Evolutionary conservation across 2,329 filamentous ascomycete species (phyloP), one percentile per base, ranked within the genome.

Genomic region (Calonectria hawksworthii): DNA sequence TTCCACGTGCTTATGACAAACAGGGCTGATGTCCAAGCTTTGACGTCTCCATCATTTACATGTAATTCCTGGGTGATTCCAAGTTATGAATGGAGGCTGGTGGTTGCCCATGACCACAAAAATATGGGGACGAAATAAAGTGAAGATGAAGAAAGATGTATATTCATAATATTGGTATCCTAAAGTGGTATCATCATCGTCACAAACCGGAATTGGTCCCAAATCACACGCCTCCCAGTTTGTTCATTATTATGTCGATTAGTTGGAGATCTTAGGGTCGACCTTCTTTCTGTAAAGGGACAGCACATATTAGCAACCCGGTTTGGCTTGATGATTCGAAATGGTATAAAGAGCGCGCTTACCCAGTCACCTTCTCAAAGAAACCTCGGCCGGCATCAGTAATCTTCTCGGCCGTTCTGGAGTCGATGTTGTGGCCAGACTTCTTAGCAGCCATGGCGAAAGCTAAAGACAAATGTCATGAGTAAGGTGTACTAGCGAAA

Each of bases 301-400:
- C 51, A 41, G 32, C 5, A n/a, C 9, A 61, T 9, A 52, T 79
- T 23, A 67, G 70, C 32, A 13, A n/a, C 30, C n/a, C 28, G 67
- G 47, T 9, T 26, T 6, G n/a, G 28, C 8, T 44, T 32, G 34
- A n/a, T 16, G 34, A 44, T 34, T 32, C n/a, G 26, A 26, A 28
- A 10, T 2, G 30, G 26, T 23, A n/a, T 28, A 13, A 11, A 4
- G n/a, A 26, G 26, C 9, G 52, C 38, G 75, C 84, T 75, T 79
- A 86, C 85, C 85, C 85, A 65, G 85, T 80, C 3, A 73, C 47
- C 80, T 85, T 86, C 77, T 86, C 85, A 23, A 83, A 86, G 28
- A 79, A 72, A 41, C 23, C 47, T 56, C 85, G 85, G 9, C 78
- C 82, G n/a, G 77, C 80, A 65, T 86, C 85, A 66, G 84, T 85